phyloP scores from a whole-genome alignment of 768 basidiomycete species.

The Leccinum boreale region DNA sequence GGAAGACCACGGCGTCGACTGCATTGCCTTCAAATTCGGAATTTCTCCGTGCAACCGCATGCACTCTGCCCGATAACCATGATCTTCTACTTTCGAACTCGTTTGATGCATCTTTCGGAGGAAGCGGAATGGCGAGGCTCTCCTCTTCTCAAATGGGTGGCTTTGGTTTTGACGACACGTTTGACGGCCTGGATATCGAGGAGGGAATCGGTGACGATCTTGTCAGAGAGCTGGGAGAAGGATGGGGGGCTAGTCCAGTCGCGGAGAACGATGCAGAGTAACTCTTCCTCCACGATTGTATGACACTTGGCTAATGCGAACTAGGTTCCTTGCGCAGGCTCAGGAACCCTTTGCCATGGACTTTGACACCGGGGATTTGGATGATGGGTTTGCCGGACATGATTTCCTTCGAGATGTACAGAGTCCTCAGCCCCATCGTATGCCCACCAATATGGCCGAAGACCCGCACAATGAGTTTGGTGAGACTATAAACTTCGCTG shows the following conservation, averaged over 20 bases:
- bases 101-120: slow-evolving; percentile 58
- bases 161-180: slow-evolving; percentile 52
- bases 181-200: slow-evolving; percentile 56
- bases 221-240: slow-evolving; percentile 69
- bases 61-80: slow-evolving; percentile 71
- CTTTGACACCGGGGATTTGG: slow-evolving; percentile 17
- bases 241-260: slow-evolving; percentile 45
- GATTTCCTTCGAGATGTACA: slow-evolving; percentile 1
- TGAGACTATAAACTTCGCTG: not conserved
- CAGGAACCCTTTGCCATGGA: slow-evolving; percentile 18
- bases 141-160: slow-evolving; percentile 57
- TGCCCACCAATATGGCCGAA: not conserved
- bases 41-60: slow-evolving; percentile 45
- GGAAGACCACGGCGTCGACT: slow-evolving; percentile 25
- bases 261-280: slow-evolving; percentile 16
- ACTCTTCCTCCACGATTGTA: not conserved
- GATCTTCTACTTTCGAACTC: slow-evolving; percentile 65
- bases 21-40: slow-evolving; percentile 36
- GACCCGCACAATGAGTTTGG: slow-evolving; percentile 1
- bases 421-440: not conserved
- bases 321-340: slow-evolving; percentile 13
- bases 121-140: slow-evolving; percentile 29
- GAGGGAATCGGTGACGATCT: slow-evolving; percentile 70
- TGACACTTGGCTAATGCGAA: slow-evolving; percentile 8
- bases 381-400: slow-evolving; percentile 22